phyloP scores from a whole-genome alignment of 1,284 basidiomycete genomes.

The Tylopilus sp. region DNA sequence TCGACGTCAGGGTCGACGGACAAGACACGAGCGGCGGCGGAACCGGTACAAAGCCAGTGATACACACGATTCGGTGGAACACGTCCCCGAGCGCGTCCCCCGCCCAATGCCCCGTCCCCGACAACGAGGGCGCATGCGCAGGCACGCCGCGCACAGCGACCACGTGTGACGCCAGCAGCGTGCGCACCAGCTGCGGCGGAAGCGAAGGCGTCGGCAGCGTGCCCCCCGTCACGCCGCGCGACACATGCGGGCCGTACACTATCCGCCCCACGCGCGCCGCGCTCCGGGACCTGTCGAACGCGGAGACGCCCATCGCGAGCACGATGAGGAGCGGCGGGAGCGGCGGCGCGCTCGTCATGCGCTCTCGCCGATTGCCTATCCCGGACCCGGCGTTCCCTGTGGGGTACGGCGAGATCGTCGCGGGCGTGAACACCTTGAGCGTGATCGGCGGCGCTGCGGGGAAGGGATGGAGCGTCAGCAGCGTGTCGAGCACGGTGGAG shows the following conservation, averaged over 20 bases:
- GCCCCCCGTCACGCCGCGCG: not conserved
- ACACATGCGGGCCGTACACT: slow-evolving; percentile 21
- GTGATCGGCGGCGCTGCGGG: slow-evolving; percentile 17
- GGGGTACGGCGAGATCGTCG: slow-evolving; percentile 6
- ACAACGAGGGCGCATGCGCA: slow-evolving; percentile 16
- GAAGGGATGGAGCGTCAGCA: slow-evolving; percentile 34
- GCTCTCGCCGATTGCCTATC: slow-evolving; percentile 6
- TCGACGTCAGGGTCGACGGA: not conserved
- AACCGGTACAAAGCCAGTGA: slow-evolving; percentile 35
- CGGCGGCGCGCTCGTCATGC: slow-evolving; percentile 23
- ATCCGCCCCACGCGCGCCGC: slow-evolving; percentile 11
- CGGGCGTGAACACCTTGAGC: slow-evolving; percentile 17
- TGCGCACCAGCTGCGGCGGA: slow-evolving; percentile 32
- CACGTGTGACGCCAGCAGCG: slow-evolving; percentile 17
- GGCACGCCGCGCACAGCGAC: slow-evolving; percentile 26
- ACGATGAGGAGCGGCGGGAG: slow-evolving; percentile 24
- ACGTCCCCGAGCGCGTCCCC: slow-evolving; percentile 26
- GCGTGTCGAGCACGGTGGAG: slow-evolving; percentile 29
- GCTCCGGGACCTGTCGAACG: slow-evolving; percentile 10
- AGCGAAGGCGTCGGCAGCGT: slow-evolving; percentile 22
- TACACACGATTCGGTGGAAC: slow-evolving; percentile 39
- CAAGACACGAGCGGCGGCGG: slow-evolving; percentile 11
- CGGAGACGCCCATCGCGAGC: slow-evolving; percentile 16
- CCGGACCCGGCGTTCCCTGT: slow-evolving; percentile 13
- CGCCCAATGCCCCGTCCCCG: slow-evolving; percentile 20